Conservation (phyloP, 2,329 filamentous ascomycete genomes). For the Penicillium concentricum region DNA sequence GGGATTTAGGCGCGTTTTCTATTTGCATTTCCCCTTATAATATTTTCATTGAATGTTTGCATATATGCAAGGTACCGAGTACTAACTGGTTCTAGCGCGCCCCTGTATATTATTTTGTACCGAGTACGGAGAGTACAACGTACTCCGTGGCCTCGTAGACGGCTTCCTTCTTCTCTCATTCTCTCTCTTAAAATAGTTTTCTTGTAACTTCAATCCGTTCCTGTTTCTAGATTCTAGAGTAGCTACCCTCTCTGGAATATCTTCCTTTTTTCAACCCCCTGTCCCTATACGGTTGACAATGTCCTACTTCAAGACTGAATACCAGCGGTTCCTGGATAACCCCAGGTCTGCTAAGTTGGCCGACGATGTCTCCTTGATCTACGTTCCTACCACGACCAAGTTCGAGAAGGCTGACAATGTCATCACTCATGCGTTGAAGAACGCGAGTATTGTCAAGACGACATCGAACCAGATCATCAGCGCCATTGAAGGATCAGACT, state of each 20-base stretch:
- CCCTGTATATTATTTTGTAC: slow-evolving; percentile 1
- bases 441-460: slow-evolving; percentile 75
- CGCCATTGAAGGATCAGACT: slow-evolving; percentile 67
- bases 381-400: slow-evolving; percentile 82
- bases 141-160: not conserved
- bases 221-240: not conserved
- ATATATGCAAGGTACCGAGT: slow-evolving; percentile 9
- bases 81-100: slow-evolving; percentile 1
- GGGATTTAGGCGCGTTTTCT: slow-evolving; percentile 8
- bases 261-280: not conserved
- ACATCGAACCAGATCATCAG: slow-evolving; percentile 75
- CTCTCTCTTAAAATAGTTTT: not conserved
- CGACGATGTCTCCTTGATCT: slow-evolving; percentile 70
- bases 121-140: not conserved
- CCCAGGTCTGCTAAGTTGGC: slow-evolving; percentile 65
- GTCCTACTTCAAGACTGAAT: slow-evolving; percentile 50
- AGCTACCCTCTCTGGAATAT: not conserved
- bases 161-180: slow-evolving; percentile 13
- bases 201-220: too few relatives aligned
- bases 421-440: slow-evolving; percentile 73
- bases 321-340: slow-evolving; percentile 70
- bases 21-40: slow-evolving; percentile 2
- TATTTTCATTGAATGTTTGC: not conserved
- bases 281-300: slow-evolving; percentile 27
- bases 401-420: slow-evolving; percentile 71